phyloP scores from a whole-genome alignment of 306 rosid species.

The Biancaea sappan region DNA sequence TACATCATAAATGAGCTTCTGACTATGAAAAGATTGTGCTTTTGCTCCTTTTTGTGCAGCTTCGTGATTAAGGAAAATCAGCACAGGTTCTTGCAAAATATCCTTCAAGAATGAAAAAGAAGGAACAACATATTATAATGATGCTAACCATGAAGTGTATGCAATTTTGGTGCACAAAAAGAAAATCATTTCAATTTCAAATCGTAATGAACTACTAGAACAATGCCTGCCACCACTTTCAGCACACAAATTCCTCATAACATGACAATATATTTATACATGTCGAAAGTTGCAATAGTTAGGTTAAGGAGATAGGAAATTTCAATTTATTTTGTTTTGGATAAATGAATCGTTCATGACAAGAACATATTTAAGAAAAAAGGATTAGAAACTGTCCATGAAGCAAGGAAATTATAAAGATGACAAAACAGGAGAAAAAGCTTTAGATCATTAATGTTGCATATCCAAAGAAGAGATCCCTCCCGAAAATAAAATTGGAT shows the following conservation, averaged over 20 bases:
- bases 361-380: not conserved
- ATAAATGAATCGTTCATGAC: not conserved
- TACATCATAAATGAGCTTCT: slow-evolving; percentile 38
- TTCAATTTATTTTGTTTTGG: too few species aligned
- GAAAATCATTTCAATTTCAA: not conserved
- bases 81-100: slow-evolving; percentile 72
- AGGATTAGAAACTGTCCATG: not conserved
- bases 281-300: too few species aligned
- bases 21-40: slow-evolving; percentile 48
- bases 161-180: not conserved
- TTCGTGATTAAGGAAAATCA: slow-evolving; percentile 60
- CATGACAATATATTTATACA: slow-evolving; percentile 20
- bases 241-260: slow-evolving; percentile 15
- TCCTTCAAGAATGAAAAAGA: slow-evolving; percentile 56
- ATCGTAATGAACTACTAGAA: not conserved
- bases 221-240: not conserved
- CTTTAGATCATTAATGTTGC: not conserved
- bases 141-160: slow-evolving; percentile 6
- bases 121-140: slow-evolving; percentile 1
- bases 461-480: not conserved
- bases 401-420: not conserved
- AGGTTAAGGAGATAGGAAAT: too few species aligned
- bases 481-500: not conserved
- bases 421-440: not conserved
- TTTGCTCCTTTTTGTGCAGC: slow-evolving; percentile 37